Evolutionary conservation across 805 yeast species (phyloP), one percentile per base, ranked within the genome.

Genomic region (Kodamaea laetipori): DNA sequence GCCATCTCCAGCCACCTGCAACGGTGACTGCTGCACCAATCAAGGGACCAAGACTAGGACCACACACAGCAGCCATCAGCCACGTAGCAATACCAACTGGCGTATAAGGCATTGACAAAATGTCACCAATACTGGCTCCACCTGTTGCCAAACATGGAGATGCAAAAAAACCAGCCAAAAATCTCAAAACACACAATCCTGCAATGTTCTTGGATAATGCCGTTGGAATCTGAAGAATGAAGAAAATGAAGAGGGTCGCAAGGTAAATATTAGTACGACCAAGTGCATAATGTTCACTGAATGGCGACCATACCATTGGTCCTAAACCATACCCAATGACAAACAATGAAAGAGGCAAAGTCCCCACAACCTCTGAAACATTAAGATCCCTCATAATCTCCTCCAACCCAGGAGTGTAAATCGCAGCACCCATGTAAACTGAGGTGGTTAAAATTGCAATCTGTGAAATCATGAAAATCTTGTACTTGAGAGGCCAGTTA

Each of bases 271-370:
- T 63, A 43, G 76, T 76, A 48, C 85, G 69, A 10, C 86, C 86
- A 37, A 77, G 57, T 3, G 59, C 55, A 2, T 80, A 75, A 37
- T 76, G 68, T 55, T 81, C 86, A 9, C 82, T 73, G 47, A 81
- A 50, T 3, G 86, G 86, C 0, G 83, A 74, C 41, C 79, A 75
- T 2, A 79, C 48, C 66, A 81, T 64, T 2, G 84, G 84, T 1
- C 84, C 84, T 12, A 79, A 39, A 41, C 82, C 86, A 53, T 81
- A 80, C 6, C 85, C 86, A 19, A 80, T 51, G 6, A 81, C 81
- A 49, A 75, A 82, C 31, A 79, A 48, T 0, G 82, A 63, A 52
- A 82, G 64, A 3, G 82, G 80, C 28, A 82, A 61, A 0, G 74
- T 63, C 0, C 80, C 79, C 4, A 68, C 67, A 5, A 69, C 72